Evolutionary conservation across 2,329 filamentous ascomycete species (phyloP).

Genomic region (Exophiala phaeomuriformis): DNA sequence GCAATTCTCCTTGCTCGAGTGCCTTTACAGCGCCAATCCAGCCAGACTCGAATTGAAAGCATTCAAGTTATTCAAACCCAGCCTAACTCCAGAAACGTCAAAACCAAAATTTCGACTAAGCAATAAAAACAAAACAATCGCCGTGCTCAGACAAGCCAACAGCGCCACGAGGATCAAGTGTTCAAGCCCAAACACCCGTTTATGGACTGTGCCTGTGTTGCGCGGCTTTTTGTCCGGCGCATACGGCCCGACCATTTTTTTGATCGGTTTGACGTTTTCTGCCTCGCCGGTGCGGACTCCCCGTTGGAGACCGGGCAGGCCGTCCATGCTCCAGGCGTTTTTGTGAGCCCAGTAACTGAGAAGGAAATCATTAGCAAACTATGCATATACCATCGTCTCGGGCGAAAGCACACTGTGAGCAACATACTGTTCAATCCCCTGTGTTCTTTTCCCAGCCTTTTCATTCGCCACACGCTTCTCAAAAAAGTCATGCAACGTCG

Average conservation of each 20-base stretch:
- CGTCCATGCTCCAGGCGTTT: conserved; percentile 53
- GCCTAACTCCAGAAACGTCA: too few relatives aligned
- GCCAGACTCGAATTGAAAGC: too few relatives aligned
- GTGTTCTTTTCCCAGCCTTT: conserved; percentile 41
- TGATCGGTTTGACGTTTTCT: conserved; percentile 24
- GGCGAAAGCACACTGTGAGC: not conserved
- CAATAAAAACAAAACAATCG: not conserved
- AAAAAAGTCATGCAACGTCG: conserved; percentile 25
- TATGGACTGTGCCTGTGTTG: not conserved
- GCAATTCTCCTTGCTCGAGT: too few relatives aligned
- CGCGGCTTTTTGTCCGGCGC: conserved; percentile 8
- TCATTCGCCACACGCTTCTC: conserved; percentile 25
- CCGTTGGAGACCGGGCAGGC: conserved; percentile 48
- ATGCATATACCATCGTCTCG: too few relatives aligned
- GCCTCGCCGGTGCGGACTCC: conserved; percentile 16
- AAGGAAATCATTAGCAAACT: too few relatives aligned
- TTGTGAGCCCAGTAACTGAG: conserved; percentile 49
- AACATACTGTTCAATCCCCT: conserved; percentile 34
- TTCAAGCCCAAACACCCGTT: conserved; percentile 1
- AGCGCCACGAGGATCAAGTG: conserved; percentile 20
- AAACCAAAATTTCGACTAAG: not conserved
- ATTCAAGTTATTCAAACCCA: too few relatives aligned
- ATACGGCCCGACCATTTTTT: conserved; percentile 26
- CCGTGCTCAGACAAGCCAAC: conserved; percentile 10
- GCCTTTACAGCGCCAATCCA: too few relatives aligned